Conservation (phyloP, 805 yeast species). For the Kuraishia capsulata region DNA sequence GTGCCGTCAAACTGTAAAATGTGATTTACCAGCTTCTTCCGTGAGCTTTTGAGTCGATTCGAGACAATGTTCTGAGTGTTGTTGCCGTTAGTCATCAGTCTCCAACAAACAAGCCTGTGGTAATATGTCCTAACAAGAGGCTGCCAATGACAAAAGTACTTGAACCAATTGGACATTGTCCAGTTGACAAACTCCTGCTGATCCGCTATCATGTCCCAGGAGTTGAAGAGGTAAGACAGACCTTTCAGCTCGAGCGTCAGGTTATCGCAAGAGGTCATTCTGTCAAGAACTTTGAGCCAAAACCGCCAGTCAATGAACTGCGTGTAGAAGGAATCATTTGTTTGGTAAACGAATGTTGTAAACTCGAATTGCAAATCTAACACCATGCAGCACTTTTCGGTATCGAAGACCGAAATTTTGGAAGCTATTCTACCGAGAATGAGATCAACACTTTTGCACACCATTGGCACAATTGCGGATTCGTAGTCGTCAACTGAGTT, state of each 20-base stretch:
- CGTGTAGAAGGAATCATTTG: background rate
- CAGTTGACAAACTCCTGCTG: slow-evolving; percentile 2
- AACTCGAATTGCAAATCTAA: slow-evolving; percentile 30
- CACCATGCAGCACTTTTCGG: slow-evolving; percentile 26
- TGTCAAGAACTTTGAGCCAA: slow-evolving; percentile 55
- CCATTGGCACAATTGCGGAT: slow-evolving; percentile 9
- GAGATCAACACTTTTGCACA: slow-evolving; percentile 20
- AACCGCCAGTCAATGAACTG: slow-evolving; percentile 56
- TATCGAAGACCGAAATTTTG: slow-evolving; percentile 27
- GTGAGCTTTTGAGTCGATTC: background rate
- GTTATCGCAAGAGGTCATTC: slow-evolving; percentile 49
- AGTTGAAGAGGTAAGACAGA: slow-evolving; percentile 57
- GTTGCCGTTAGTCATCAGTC: slow-evolving; percentile 22
- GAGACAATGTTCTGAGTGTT: background rate
- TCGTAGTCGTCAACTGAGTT: slow-evolving; percentile 21
- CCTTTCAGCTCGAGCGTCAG: slow-evolving; percentile 54
- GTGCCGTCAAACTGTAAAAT: no score
- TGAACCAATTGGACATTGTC: slow-evolving; percentile 39
- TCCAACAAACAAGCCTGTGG: slow-evolving; percentile 59
- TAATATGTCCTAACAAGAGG: slow-evolving; percentile 69
- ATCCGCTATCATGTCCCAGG: slow-evolving; percentile 63
- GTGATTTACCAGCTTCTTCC: background rate
- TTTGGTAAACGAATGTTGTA: slow-evolving; percentile 7
- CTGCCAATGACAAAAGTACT: slow-evolving; percentile 68
- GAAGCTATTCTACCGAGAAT: slow-evolving; percentile 26